A percentile compares a stretch with the other conserved stretches of the same genome.
phyloP scores from a whole-genome alignment of 371 early-diverging fungal genomes.

The Mucor racemosus region DNA sequence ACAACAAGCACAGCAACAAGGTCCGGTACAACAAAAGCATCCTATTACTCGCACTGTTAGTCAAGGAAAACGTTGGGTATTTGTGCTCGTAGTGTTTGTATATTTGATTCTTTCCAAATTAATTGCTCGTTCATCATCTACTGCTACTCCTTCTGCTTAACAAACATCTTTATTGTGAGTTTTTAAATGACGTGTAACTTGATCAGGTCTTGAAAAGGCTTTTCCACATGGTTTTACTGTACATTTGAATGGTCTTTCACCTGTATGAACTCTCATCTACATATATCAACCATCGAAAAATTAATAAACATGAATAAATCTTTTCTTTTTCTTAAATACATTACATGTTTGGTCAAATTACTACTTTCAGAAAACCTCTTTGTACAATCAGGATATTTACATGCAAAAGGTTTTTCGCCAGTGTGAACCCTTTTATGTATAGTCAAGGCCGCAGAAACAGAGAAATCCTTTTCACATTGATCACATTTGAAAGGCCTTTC shows the following conservation, averaged over 20 bases:
- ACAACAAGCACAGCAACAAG: conserved; percentile 23
- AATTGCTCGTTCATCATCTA: conserved; percentile 40
- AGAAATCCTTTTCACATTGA: conserved; percentile 77
- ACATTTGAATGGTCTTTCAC: conserved; percentile 70
- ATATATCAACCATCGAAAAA: neutral
- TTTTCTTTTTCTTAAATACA: neutral
- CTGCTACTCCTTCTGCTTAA: conserved; percentile 1
- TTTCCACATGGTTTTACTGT: conserved; percentile 66
- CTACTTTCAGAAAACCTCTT: conserved; percentile 79
- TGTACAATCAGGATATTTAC: conserved; percentile 74
- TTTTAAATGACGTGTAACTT: conserved; percentile 61
- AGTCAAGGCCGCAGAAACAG: conserved; percentile 72
- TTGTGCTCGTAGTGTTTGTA: conserved; percentile 58
- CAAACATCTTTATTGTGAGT: conserved; percentile 33
- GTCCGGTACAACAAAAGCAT: conserved; percentile 24
- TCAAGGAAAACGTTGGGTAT: conserved; percentile 62
- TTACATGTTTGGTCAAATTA: conserved; percentile 81
- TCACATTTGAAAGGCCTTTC: conserved; percentile 83
- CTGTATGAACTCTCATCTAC: conserved; percentile 72
- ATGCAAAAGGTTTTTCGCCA: conserved; percentile 79
- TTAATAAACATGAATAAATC: neutral
- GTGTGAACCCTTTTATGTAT: conserved; percentile 72
- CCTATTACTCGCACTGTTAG: conserved; percentile 38
- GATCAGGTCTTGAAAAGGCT: conserved; percentile 74
- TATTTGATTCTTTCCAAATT: conserved; percentile 55